These are phyloP conservation scores for Penicillium fimorum DNA, from an alignment of 495 filamentous ascomycete species.

Conservation along the genomic window DNA sequence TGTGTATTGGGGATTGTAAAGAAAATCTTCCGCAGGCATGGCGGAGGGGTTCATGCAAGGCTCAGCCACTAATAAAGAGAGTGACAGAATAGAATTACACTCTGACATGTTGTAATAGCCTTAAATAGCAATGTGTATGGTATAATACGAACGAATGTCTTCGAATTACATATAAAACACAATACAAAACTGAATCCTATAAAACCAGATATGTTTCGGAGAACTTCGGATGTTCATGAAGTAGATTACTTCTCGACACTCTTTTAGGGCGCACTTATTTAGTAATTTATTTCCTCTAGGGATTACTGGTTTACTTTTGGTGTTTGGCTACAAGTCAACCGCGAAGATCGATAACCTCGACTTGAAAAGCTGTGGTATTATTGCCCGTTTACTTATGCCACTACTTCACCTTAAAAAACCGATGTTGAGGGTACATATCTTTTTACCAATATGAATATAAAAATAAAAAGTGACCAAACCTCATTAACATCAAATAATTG, in stretches of 20 bases:
- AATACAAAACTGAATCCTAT: background rate
- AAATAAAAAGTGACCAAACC: too few relatives aligned
- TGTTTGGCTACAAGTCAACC: background rate
- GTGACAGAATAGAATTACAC: background rate
- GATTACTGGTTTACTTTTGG: background rate
- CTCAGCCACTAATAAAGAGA: background rate
- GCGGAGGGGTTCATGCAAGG: slow-evolving; percentile 4
- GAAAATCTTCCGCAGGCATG: background rate
- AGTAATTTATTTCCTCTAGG: background rate
- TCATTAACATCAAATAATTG: too few relatives aligned
- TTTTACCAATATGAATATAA: too few relatives aligned
- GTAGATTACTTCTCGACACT: background rate
- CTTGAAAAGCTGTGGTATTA: too few relatives aligned
- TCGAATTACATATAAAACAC: background rate
- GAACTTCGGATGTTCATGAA: background rate
- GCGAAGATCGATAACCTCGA: too few relatives aligned
- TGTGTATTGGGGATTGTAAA: background rate
- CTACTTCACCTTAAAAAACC: too few relatives aligned
- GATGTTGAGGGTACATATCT: too few relatives aligned
- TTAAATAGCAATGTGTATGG: background rate
- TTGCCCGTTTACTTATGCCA: too few relatives aligned
- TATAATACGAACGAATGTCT: background rate
- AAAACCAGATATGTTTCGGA: too few relatives aligned
- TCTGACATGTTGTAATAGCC: background rate
- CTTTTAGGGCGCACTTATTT: background rate